A percentile compares a stretch with the other conserved stretches of the same genome.
These are phyloP conservation scores for Exophiala dermatitidis DNA, from an alignment of 2,329 filamentous ascomycete genomes.

Conservation along the genomic window DNA sequence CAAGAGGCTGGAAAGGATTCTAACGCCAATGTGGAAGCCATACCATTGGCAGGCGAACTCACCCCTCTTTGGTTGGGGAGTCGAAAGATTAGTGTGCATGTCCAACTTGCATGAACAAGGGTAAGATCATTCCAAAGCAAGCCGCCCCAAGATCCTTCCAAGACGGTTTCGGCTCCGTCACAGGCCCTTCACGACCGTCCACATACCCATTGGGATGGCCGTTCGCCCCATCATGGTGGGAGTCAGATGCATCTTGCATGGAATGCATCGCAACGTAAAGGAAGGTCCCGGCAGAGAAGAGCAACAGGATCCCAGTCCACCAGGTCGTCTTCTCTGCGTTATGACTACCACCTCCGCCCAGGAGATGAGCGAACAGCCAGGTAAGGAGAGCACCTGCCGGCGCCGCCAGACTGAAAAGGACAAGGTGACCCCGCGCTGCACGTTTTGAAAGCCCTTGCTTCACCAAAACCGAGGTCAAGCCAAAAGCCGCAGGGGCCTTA, in stretches of 20 bases:
- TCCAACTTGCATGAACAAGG: slow-evolving; percentile 42
- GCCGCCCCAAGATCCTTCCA: slow-evolving; percentile 42
- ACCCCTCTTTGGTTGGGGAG: neutral
- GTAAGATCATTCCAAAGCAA: slow-evolving; percentile 43
- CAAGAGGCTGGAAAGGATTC: too few relatives aligned
- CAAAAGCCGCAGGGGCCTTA: slow-evolving; percentile 93
- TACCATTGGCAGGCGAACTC: too few relatives aligned
- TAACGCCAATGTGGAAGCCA: too few relatives aligned
- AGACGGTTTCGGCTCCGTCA: slow-evolving; percentile 33
- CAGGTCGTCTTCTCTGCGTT: slow-evolving; percentile 62
- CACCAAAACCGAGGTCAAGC: slow-evolving; percentile 78
- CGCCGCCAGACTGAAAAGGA: slow-evolving; percentile 86
- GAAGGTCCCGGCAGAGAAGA: slow-evolving; percentile 96
- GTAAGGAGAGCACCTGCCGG: slow-evolving; percentile 78
- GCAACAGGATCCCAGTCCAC: slow-evolving; percentile 83
- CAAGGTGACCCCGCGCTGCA: slow-evolving; percentile 71
- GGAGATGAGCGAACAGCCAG: slow-evolving; percentile 69
- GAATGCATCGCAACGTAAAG: slow-evolving; percentile 98
- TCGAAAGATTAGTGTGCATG: slow-evolving; percentile 37
- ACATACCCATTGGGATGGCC: slow-evolving; percentile 39
- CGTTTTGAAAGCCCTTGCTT: slow-evolving; percentile 88
- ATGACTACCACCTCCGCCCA: slow-evolving; percentile 46
- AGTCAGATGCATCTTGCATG: slow-evolving; percentile 64
- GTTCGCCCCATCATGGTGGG: slow-evolving; percentile 36
- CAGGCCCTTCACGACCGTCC: slow-evolving; percentile 33